Conservation (phyloP, 805 yeast genomes). For the Kockiozyma suomiensis region DNA sequence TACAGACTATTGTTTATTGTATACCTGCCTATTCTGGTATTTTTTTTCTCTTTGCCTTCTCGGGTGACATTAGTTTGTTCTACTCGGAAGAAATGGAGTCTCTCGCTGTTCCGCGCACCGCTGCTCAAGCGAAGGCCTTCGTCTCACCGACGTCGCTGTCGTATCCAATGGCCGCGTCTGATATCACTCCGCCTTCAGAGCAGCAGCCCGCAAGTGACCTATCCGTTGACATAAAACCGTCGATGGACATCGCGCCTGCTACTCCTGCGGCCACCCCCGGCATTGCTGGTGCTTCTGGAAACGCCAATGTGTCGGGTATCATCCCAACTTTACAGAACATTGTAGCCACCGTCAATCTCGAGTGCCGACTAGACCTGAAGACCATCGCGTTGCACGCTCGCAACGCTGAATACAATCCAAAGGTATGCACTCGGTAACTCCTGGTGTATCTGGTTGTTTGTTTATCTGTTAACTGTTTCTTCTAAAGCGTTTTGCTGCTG, state of each 20-base stretch:
- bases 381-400: conserved; percentile 98
- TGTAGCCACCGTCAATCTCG: conserved; percentile 96
- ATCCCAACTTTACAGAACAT: conserved; percentile 91
- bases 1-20: not conserved
- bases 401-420: conserved; percentile 98
- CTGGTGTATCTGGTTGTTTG: not conserved
- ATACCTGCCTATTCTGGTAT: no score
- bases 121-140: conserved; percentile 74
- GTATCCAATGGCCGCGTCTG: conserved; percentile 58
- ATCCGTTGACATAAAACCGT: conserved; percentile 34
- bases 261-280: conserved; percentile 30
- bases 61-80: conserved; percentile 40
- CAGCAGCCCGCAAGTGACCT: not conserved
- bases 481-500: conserved; percentile 88
- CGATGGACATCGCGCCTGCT: conserved; percentile 25
- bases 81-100: conserved; percentile 59
- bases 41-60: conserved; percentile 6
- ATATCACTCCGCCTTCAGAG: conserved; percentile 34
- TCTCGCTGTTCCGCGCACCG: conserved; percentile 72
- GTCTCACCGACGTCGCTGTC: conserved; percentile 67
- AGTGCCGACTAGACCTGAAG: conserved; percentile 91
- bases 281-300: conserved; percentile 38
- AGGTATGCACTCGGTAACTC: conserved; percentile 38
- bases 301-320: conserved; percentile 86
- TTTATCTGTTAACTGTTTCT: conserved; percentile 2